phyloP scores from a whole-genome alignment of 495 filamentous ascomycete species.

The Penicillium canariense region DNA sequence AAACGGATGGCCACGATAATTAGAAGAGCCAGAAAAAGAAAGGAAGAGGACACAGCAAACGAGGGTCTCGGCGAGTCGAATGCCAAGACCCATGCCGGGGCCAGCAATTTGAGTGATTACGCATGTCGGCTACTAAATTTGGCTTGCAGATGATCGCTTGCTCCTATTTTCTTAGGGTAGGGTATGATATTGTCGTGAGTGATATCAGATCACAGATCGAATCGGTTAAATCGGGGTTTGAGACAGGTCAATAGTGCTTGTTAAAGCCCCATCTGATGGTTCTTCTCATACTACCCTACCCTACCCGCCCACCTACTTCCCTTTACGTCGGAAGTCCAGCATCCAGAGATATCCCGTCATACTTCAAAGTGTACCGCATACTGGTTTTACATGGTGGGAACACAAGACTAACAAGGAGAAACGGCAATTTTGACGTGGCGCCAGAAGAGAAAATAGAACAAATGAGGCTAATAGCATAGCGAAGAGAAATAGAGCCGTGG shows the following conservation, averaged over 20 bases:
- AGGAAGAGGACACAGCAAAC: not conserved
- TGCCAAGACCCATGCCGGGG: constrained; percentile 10
- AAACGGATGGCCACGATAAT: not conserved
- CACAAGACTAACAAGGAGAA: constrained; percentile 11
- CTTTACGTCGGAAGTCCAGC: not conserved
- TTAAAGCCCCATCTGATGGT: no score
- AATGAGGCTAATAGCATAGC: constrained; percentile 48
- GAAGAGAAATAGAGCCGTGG: constrained; percentile 41
- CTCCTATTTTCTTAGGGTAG: not conserved
- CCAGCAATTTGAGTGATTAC: constrained; percentile 2
- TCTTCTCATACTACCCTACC: not conserved
- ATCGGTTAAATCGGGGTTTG: no score
- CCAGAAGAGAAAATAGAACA: constrained; percentile 40
- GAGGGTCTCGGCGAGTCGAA: constrained; percentile 1
- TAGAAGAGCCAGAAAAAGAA: not conserved
- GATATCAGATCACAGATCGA: no score
- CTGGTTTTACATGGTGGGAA: not conserved
- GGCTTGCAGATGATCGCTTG: constrained; percentile 7
- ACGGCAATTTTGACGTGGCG: constrained; percentile 37
- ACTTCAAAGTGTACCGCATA: not conserved
- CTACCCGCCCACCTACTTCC: not conserved
- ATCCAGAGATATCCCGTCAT: not conserved
- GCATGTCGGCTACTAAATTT: constrained; percentile 8
- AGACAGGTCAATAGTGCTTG: no score
- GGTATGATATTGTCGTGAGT: not conserved